Evolutionary conservation across 176 grass and related monocot genomes (phyloP), one percentile per base, ranked within the genome.

Genomic region (Poa annua): DNA sequence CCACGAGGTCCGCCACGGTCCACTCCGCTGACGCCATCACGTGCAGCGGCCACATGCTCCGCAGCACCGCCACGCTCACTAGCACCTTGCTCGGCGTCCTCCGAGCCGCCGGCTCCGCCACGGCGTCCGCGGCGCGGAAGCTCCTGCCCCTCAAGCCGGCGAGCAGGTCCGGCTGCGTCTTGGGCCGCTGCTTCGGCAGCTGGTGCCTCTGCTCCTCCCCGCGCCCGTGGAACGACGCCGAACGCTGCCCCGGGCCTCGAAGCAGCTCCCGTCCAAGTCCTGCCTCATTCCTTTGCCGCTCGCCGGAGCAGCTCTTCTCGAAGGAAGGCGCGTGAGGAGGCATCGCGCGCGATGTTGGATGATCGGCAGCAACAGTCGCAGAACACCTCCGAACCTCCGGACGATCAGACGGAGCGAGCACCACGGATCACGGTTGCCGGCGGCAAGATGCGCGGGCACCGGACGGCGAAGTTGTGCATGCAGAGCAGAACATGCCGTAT

Each of bases 11-110:
- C 4, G 87, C 80, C 51, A 95, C 91, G 85, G 71, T 90, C 93
- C 96, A 93, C 77, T 93, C 91, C 41, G 91, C 80, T 17, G 86
- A 85, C 49, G 91, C 89, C 92, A 98, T 90, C 80, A 98, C 85
- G 85, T 98, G 91, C 82, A 98, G 78, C 44, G 96, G 96, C 83
- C 96, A 92, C 82, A 93, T 74, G 89, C 91, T 91, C 32, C 69
- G 74, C 64, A 90, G 91, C 93, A 98, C 91, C 0, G 91, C 81
- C 69, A 98, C 96, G 84, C 90, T 93, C 73, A 98, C 79, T 77
- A 90, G 81, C 47, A 98, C 89, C 89, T 95, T 95, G 65, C 86
- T 83, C 25, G 85, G 96, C 61, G 84, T 87, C 66, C 90, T 95
- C 78, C 70, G 79, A 61, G 14, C 54, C 21, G 38, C 51, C 13